Conservation (phyloP, 1,139 yeast species). For the Geotrichum aggregatum region DNA sequence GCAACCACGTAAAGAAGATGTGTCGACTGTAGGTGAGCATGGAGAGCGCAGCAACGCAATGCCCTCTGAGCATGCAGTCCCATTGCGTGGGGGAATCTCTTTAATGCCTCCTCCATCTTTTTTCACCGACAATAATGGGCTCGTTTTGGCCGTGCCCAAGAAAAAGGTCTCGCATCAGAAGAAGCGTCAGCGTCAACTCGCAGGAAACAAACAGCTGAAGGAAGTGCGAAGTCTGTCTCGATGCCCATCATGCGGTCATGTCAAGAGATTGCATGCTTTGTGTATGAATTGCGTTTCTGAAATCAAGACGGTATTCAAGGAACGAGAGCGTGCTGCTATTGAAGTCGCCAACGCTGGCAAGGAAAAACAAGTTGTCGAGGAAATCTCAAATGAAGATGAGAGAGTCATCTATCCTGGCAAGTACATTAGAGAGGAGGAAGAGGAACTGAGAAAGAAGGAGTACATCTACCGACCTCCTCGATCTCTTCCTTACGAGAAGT, state of each 20-base stretch:
- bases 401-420: slow-evolving; percentile 75
- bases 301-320: slow-evolving; percentile 69
- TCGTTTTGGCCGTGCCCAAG: slow-evolving; percentile 84
- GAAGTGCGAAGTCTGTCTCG: slow-evolving; percentile 72
- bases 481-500: slow-evolving; percentile 49
- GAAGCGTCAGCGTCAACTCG: slow-evolving; percentile 75
- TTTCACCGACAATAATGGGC: slow-evolving; percentile 46
- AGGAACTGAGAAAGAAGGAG: slow-evolving; percentile 53
- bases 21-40: slow-evolving; percentile 10
- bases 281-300: slow-evolving; percentile 92
- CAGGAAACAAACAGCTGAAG: slow-evolving; percentile 75
- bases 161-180: slow-evolving; percentile 84
- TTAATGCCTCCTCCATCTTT: slow-evolving; percentile 17
- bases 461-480: slow-evolving; percentile 62
- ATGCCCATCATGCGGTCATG: slow-evolving; percentile 94
- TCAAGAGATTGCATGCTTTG: slow-evolving; percentile 80
- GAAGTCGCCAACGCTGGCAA: slow-evolving; percentile 24
- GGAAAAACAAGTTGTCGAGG: slow-evolving; percentile 44
- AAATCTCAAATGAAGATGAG: slow-evolving; percentile 49
- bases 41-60: slow-evolving; percentile 14
- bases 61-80: slow-evolving; percentile 7
- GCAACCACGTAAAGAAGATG: slow-evolving; percentile 18
- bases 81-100: slow-evolving; percentile 16
- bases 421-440: slow-evolving; percentile 49
- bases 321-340: slow-evolving; percentile 36